phyloP scores from a whole-genome alignment of 1,284 basidiomycete species.

The Mrakiaceae sp. region DNA sequence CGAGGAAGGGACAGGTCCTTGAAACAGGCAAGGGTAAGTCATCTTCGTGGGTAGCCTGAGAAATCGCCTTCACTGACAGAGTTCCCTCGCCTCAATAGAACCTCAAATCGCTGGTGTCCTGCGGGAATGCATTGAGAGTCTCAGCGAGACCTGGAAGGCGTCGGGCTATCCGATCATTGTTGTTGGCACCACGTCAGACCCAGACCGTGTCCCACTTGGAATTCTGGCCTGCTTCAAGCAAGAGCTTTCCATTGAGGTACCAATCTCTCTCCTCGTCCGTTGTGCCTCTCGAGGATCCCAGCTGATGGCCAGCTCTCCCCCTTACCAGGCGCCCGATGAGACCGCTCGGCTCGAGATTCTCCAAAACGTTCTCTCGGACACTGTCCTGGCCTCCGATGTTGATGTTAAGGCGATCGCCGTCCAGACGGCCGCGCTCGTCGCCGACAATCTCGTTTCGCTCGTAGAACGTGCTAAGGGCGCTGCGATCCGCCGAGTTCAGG shows the following conservation, averaged over 20 bases:
- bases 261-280: slow-evolving; percentile 14
- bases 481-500: slow-evolving; percentile 45
- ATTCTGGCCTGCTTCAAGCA: slow-evolving; percentile 78
- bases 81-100: slow-evolving; percentile 38
- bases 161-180: slow-evolving; percentile 59
- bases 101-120: slow-evolving; percentile 50
- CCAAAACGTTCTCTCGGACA: slow-evolving; percentile 39
- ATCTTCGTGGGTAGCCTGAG: neutral
- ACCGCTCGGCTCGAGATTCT: slow-evolving; percentile 57
- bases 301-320: neutral
- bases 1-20: slow-evolving; percentile 53
- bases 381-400: slow-evolving; percentile 61
- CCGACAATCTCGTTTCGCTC: slow-evolving; percentile 67
- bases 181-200: slow-evolving; percentile 62
- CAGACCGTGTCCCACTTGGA: slow-evolving; percentile 53
- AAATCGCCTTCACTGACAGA: slow-evolving; percentile 13
- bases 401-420: slow-evolving; percentile 60
- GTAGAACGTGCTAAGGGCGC: slow-evolving; percentile 51
- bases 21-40: slow-evolving; percentile 55
- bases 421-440: slow-evolving; percentile 85
- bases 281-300: slow-evolving; percentile 2
- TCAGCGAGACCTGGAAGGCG: slow-evolving; percentile 44
- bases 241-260: slow-evolving; percentile 63
- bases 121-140: slow-evolving; percentile 52
- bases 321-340: slow-evolving; percentile 63